Evolutionary conservation across 176 grass and related monocot species (phyloP).

Genomic region (Triticum urartu): DNA sequence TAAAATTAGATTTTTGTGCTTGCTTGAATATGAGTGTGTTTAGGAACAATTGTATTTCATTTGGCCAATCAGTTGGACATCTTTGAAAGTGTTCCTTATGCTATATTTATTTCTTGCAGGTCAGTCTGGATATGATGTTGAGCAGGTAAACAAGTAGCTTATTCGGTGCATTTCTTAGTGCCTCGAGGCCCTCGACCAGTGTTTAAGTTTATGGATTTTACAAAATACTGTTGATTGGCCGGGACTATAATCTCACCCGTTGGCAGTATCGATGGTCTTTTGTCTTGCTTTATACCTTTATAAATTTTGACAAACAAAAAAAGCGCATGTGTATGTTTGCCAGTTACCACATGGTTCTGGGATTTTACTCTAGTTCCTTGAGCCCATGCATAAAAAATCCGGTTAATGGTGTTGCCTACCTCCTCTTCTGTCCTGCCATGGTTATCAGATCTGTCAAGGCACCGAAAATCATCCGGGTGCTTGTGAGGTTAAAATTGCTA

Average conservation of each 20-base stretch:
- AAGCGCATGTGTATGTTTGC: not conserved
- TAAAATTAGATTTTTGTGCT: not conserved
- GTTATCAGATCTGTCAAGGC: not conserved
- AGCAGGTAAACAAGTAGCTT: slow-evolving; percentile 56
- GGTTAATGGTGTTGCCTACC: not conserved
- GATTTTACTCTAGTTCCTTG: not conserved
- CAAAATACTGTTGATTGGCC: not conserved
- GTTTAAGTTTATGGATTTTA: not conserved
- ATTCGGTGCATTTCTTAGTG: not conserved
- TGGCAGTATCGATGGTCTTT: not conserved
- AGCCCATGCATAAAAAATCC: not conserved
- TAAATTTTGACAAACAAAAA: not conserved
- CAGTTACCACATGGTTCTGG: not conserved
- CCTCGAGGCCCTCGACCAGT: not conserved
- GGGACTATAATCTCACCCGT: not conserved
- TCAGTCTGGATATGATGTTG: slow-evolving; percentile 63
- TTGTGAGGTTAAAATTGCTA: not conserved
- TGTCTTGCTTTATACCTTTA: not conserved
- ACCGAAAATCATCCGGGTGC: not conserved
- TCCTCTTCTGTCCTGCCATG: not conserved
- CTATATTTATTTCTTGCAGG: slow-evolving; percentile 50
- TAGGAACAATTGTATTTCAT: slow-evolving; percentile 1
- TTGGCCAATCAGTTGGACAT: not conserved
- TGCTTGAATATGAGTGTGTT: not conserved
- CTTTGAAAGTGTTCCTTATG: slow-evolving; percentile 4